Percentiles rank a stretch among this genome's conserved stretches.
Conservation (phyloP, 805 yeast species). For the Yamadazyma philogaea region DNA sequence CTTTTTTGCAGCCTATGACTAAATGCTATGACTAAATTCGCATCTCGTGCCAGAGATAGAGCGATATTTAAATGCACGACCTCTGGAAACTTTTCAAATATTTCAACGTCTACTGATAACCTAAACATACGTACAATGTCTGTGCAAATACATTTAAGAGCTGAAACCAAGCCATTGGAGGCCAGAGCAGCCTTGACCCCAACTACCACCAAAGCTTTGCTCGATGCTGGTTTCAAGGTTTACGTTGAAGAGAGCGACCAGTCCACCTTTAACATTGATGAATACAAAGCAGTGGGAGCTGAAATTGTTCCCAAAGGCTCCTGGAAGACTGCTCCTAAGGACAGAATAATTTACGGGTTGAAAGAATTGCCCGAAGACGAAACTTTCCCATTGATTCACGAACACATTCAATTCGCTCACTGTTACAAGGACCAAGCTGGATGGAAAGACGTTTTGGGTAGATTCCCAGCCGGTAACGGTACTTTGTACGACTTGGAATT, state of each 20-base stretch:
- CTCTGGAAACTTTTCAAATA: not conserved
- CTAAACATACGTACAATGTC: slow-evolving; percentile 14
- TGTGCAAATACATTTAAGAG: slow-evolving; percentile 84
- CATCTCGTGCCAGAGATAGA: not conserved
- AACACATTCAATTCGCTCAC: slow-evolving; percentile 98
- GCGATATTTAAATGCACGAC: not conserved
- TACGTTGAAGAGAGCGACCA: slow-evolving; percentile 86
- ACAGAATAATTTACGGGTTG: slow-evolving; percentile 86
- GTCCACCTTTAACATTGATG: slow-evolving; percentile 72
- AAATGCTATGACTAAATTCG: slow-evolving; percentile 5
- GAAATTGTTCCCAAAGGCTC: slow-evolving; percentile 88
- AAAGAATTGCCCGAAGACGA: slow-evolving; percentile 92
- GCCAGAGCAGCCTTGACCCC: slow-evolving; percentile 98
- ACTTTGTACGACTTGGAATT: slow-evolving; percentile 91
- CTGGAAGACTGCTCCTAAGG: slow-evolving; percentile 89
- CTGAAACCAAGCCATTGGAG: slow-evolving; percentile 95
- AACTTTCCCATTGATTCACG: slow-evolving; percentile 87
- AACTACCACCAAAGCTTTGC: slow-evolving; percentile 73
- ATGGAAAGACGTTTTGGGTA: slow-evolving; percentile 84
- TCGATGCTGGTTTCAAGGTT: slow-evolving; percentile 84
- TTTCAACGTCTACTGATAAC: not conserved
- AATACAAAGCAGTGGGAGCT: slow-evolving; percentile 80
- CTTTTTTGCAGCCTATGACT: not conserved
- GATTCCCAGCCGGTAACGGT: slow-evolving; percentile 93
- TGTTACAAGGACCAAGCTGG: slow-evolving; percentile 98